These are phyloP conservation scores for Pyrenophora tritici-repentis DNA, from an alignment of 2,329 filamentous ascomycete genomes.

Conservation along the genomic window DNA sequence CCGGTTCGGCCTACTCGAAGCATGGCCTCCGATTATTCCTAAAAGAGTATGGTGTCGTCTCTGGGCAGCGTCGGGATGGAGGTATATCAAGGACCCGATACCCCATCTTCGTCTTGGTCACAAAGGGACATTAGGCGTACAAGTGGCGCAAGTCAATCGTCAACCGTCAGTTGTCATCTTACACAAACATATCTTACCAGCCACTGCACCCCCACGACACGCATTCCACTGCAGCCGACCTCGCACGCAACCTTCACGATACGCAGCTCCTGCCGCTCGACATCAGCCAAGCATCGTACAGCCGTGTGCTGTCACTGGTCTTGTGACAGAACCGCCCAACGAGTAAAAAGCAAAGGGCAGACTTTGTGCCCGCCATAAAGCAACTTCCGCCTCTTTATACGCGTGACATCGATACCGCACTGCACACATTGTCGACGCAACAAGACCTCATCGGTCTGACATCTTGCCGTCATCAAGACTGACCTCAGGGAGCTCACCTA, in stretches of 20 bases:
- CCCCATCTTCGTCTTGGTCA: constrained; percentile 20
- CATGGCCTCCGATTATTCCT: constrained; percentile 34
- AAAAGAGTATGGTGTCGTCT: constrained; percentile 27
- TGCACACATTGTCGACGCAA: constrained; percentile 22
- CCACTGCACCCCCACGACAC: constrained; percentile 37
- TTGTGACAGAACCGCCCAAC: constrained; percentile 36
- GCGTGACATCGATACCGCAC: constrained; percentile 28
- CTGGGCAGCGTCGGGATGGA: constrained; percentile 31
- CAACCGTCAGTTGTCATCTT: constrained; percentile 19
- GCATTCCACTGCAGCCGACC: constrained; percentile 32
- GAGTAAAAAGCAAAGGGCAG: constrained; percentile 34
- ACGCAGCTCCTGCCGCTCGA: constrained; percentile 24
- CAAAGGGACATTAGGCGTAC: constrained; percentile 5
- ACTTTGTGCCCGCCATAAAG: constrained; percentile 29
- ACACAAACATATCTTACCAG: constrained; percentile 27
- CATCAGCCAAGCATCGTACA: constrained; percentile 39
- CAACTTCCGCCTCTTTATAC: constrained; percentile 24
- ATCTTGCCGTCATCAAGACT: constrained; percentile 14
- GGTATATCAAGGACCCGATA: constrained; percentile 41
- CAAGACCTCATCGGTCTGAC: constrained; percentile 26
- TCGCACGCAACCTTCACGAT: constrained; percentile 26
- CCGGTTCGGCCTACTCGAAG: constrained; percentile 26
- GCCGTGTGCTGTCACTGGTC: constrained; percentile 37
- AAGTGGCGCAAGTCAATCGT: constrained; percentile 6
- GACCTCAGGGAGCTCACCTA: constrained; percentile 34